Evolutionary conservation across 331 rosid genomes (phyloP).

Genomic region (Quercus tomentella): DNA sequence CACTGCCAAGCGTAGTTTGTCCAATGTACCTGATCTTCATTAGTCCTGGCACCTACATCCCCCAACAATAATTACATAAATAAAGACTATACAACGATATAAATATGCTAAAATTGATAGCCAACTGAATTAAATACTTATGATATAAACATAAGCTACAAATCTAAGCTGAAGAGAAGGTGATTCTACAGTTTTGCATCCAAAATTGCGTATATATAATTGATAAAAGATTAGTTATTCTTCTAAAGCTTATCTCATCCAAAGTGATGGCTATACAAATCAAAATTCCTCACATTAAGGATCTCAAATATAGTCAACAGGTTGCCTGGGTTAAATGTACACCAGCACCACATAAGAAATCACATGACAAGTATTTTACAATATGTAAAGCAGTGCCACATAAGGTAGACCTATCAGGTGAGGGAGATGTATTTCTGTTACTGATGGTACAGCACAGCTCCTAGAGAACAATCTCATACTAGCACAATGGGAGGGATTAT

Average conservation of each 20-base stretch:
- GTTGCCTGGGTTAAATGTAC: neutral
- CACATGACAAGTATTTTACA: too few species aligned
- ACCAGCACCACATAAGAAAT: too few species aligned
- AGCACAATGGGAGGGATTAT: neutral
- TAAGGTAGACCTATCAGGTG: too few species aligned
- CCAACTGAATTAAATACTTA: neutral
- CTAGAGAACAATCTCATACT: too few species aligned
- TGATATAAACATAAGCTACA: neutral
- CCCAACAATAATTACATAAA: neutral
- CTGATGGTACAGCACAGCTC: too few species aligned
- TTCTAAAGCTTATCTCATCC: neutral
- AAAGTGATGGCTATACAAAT: neutral
- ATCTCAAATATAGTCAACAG: neutral
- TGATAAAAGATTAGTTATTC: neutral
- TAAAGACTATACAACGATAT: neutral
- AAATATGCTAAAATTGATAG: neutral
- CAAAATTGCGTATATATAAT: neutral
- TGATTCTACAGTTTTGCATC: neutral
- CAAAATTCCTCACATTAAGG: neutral
- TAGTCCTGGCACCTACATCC: conserved; percentile 83
- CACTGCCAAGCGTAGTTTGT: conserved; percentile 79
- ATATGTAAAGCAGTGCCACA: too few species aligned
- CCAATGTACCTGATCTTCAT: conserved; percentile 82
- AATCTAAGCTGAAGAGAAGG: neutral
- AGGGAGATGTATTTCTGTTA: too few species aligned